Evolutionary conservation across 2,329 filamentous ascomycete genomes (phyloP).

Genomic region (Conoideocrella luteorostrata): DNA sequence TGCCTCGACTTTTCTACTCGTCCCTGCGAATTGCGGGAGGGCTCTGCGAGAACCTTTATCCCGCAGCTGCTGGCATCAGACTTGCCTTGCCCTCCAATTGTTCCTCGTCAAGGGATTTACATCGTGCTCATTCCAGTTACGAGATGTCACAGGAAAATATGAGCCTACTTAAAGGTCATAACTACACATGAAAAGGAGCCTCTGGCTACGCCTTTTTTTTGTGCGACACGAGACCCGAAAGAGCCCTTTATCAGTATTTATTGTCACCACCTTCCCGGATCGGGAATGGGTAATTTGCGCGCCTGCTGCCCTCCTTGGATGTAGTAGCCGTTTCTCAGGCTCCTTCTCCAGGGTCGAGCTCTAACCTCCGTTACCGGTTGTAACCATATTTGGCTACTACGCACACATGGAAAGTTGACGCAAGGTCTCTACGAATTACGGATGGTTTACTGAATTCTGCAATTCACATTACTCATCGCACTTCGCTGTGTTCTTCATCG

Average conservation of each 20-base stretch:
- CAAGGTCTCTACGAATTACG: no score
- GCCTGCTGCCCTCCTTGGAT: constrained; percentile 1
- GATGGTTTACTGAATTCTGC: constrained; percentile 3
- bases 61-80: constrained; percentile 11
- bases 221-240: constrained; percentile 28
- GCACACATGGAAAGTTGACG: not conserved
- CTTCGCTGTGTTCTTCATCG: constrained; percentile 4
- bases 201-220: no score
- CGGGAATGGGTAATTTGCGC: not conserved
- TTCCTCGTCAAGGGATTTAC: constrained; percentile 30
- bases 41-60: no score
- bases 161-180: no score
- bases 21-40: no score
- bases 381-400: constrained; percentile 2
- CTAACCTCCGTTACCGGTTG: constrained; percentile 1
- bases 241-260: constrained; percentile 9
- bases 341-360: constrained; percentile 1
- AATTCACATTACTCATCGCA: constrained; percentile 6
- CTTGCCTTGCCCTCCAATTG: constrained; percentile 27
- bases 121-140: constrained; percentile 33
- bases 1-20: no score
- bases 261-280: not conserved
- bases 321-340: constrained; percentile 1
- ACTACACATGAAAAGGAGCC: no score
- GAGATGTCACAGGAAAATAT: no score